Base-by-base conservation (phyloP, 176 grass and related monocot species). In the Pharus latifolius region DNA sequence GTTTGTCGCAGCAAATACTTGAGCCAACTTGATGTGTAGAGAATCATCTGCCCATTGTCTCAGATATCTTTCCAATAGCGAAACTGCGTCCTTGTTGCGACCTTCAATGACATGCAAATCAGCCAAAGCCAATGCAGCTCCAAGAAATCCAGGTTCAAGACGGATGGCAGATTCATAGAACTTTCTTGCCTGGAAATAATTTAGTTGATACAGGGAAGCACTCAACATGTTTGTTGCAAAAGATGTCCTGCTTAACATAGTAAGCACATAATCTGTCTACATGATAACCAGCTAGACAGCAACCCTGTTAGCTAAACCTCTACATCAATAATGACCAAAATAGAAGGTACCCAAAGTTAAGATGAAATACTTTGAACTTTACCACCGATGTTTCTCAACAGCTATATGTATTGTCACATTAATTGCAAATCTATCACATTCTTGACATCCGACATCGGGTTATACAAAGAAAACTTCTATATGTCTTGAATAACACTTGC, bases 151-250 rank as follows among this genome's bases (percentile, higher is more conserved):
- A 70, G 94, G 89, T 88, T 98, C 94, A 33, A 90, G 73, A 54
- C 94, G 86, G 58, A 98, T 80, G 57, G 94, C 94, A 38, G 94
- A 92, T 88, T 93, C 94, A 70, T 98, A 98, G 47, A 93, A 98
- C 78, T 98, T 98, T 59, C 89, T 93, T 69, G 94, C 94, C 94
- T 98, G 62, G 69, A 19, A 75, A 65, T 66, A 48, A 41, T 41
- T 37, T 45, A 28, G 40, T 47, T 70, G 20, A 54, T 37, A 26
- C 24, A 54, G 8, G 19, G 24, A 69, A 53, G 66, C 6, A 40
- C 2, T 5, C 7, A 22, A 68, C 33, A 29, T 72, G 40, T 10
- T 45, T 72, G 20, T 52, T 25, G 5, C 24, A 51, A 22, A 10
- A 40, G n/a, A 9, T 22, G 16, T 2, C 73, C 16, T 30, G n/a